phyloP scores from a whole-genome alignment of 2,329 filamentous ascomycete genomes.

The Botrytis fragariae region DNA sequence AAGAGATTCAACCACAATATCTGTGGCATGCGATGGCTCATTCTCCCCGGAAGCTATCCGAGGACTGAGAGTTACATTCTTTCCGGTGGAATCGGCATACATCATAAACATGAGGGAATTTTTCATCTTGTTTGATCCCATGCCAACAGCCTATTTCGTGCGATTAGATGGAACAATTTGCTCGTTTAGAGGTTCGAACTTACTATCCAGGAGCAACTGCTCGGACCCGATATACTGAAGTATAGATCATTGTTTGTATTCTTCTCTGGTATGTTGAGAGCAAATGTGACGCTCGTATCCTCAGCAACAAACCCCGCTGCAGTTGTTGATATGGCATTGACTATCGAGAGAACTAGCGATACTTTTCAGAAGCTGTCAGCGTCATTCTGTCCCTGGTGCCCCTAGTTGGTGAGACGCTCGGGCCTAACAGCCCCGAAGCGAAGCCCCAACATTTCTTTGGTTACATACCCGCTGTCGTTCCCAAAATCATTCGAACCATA shows the following conservation, averaged over 20 bases:
- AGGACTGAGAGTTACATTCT: conserved; percentile 56
- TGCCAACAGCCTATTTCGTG: conserved; percentile 46
- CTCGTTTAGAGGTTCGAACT: conserved; percentile 15
- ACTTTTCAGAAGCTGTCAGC: conserved; percentile 7
- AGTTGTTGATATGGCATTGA: neutral
- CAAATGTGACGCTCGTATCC: conserved; percentile 48
- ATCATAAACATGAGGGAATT: conserved; percentile 53
- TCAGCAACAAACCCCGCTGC: conserved; percentile 43
- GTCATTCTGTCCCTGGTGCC: neutral
- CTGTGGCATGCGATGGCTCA: conserved; percentile 49
- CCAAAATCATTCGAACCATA: conserved; percentile 16
- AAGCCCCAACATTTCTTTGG: neutral
- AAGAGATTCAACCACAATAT: conserved; percentile 47
- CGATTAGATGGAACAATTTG: neutral
- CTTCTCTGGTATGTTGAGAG: conserved; percentile 49
- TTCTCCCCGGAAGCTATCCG: conserved; percentile 50
- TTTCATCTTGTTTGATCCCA: conserved; percentile 52
- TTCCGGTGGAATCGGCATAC: conserved; percentile 48
- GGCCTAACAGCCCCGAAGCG: neutral
- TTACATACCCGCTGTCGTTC: conserved; percentile 8
- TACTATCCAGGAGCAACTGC: conserved; percentile 48
- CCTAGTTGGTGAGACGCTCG: neutral
- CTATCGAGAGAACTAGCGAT: conserved; percentile 10
- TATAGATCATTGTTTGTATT: conserved; percentile 48
- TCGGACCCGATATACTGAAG: conserved; percentile 52